These are phyloP conservation scores for Megacollybia platyphylla DNA, from an alignment of 1,284 basidiomycete species.

Conservation along the genomic window DNA sequence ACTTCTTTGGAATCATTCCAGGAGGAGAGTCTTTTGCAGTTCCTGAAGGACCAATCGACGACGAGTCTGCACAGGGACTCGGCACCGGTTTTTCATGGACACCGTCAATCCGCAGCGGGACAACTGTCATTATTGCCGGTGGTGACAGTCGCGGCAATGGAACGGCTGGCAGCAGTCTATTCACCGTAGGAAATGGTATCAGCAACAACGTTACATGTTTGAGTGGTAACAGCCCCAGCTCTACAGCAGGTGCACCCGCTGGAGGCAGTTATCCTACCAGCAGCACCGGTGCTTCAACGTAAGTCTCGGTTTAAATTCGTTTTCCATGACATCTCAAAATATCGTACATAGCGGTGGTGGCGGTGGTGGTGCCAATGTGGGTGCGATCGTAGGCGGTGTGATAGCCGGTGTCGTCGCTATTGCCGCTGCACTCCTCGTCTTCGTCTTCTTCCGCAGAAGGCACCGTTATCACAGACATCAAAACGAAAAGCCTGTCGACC, in stretches of 20 bases:
- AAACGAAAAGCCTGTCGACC: constrained; percentile 48
- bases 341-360: constrained; percentile 8
- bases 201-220: constrained; percentile 40
- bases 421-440: constrained; percentile 25
- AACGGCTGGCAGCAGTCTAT: constrained; percentile 48
- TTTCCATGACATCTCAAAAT: neutral
- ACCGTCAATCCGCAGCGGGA: constrained; percentile 46
- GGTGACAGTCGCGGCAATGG: constrained; percentile 58
- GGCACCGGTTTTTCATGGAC: constrained; percentile 53
- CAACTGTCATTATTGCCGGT: constrained; percentile 49
- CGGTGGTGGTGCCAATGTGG: constrained; percentile 26
- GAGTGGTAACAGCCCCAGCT: constrained; percentile 48
- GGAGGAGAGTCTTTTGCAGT: constrained; percentile 65
- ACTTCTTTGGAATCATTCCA: constrained; percentile 63
- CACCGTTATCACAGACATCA: constrained; percentile 18
- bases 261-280: constrained; percentile 61
- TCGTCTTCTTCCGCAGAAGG: constrained; percentile 43
- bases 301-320: constrained; percentile 6
- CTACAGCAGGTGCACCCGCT: constrained; percentile 64
- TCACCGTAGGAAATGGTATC: constrained; percentile 36
- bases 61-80: constrained; percentile 28
- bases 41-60: constrained; percentile 30
- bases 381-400: constrained; percentile 59
- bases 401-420: constrained; percentile 47
- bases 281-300: constrained; percentile 12